phyloP scores from a whole-genome alignment of 805 yeast species.

The Limtongia smithiae region DNA sequence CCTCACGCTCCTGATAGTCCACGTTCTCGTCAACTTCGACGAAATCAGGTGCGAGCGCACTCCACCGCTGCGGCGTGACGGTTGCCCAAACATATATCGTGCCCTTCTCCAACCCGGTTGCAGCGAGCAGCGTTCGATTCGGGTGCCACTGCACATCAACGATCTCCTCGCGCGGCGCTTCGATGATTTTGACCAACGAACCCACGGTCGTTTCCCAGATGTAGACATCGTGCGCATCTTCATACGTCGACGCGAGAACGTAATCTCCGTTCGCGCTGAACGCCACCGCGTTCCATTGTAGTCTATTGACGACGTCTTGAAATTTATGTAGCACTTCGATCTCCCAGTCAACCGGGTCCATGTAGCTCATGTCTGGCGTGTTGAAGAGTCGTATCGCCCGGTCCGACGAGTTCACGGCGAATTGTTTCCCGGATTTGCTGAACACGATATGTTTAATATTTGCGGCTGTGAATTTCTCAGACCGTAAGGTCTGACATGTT shows the following conservation, averaged over 20 bases:
- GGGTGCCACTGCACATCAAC: slow-evolving; percentile 86
- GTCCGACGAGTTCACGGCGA: slow-evolving; percentile 37
- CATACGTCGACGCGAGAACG: slow-evolving; percentile 82
- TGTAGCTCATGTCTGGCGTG: slow-evolving; percentile 33
- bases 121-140: slow-evolving; percentile 65
- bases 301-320: slow-evolving; percentile 82
- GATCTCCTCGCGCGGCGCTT: slow-evolving; percentile 86
- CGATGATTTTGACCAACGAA: slow-evolving; percentile 79
- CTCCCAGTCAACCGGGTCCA: slow-evolving; percentile 44
- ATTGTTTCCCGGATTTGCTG: slow-evolving; percentile 53
- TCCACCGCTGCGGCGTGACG: slow-evolving; percentile 86
- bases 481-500: slow-evolving; percentile 40
- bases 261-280: slow-evolving; percentile 76
- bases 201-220: slow-evolving; percentile 92
- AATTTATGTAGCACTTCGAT: slow-evolving; percentile 74
- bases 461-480: slow-evolving; percentile 59
- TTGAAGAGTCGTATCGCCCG: slow-evolving; percentile 35
- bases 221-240: slow-evolving; percentile 83
- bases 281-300: slow-evolving; percentile 82
- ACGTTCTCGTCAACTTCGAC: slow-evolving; percentile 91
- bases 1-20: slow-evolving; percentile 82
- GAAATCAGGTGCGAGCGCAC: slow-evolving; percentile 94
- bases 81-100: slow-evolving; percentile 77
- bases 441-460: slow-evolving; percentile 73
- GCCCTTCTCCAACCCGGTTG: slow-evolving; percentile 84